phyloP scores from a whole-genome alignment of 2,329 filamentous ascomycete species.

The Phialocephala subalpina region DNA sequence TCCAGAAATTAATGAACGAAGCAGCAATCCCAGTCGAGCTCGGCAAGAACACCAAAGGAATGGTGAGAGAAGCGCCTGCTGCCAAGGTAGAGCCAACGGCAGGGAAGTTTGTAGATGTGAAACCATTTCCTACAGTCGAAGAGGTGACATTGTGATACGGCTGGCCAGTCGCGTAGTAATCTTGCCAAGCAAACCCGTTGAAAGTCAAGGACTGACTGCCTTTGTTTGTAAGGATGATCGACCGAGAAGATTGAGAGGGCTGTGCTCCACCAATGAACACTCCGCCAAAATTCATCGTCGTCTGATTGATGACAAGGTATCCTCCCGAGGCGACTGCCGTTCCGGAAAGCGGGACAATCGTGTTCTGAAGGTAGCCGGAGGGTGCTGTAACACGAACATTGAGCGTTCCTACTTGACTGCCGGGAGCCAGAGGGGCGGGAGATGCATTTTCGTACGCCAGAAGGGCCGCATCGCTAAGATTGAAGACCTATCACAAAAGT shows the following conservation, averaged over 20 bases:
- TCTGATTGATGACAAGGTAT: constrained; percentile 10
- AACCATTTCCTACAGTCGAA: constrained; percentile 18
- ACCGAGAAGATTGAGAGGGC: not conserved
- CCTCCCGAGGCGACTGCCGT: not conserved
- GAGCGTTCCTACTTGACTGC: not conserved
- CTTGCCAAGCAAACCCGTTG: constrained; percentile 18
- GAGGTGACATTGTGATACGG: constrained; percentile 12
- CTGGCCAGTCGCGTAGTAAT: constrained; percentile 1
- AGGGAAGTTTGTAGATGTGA: constrained; percentile 12
- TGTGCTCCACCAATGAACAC: constrained; percentile 1
- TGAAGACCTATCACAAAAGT: constrained; percentile 9
- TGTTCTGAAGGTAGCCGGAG: constrained; percentile 2
- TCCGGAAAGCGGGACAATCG: not conserved
- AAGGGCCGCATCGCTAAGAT: constrained; percentile 15
- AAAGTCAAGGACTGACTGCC: constrained; percentile 10
- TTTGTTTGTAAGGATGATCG: not conserved
- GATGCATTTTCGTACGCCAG: not conserved
- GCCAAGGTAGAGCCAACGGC: constrained; percentile 14
- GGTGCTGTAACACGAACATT: constrained; percentile 5
- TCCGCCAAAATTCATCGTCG: constrained; percentile 7
- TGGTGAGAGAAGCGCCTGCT: constrained; percentile 17
- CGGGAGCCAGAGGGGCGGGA: not conserved
- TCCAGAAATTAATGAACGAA: constrained; percentile 13
- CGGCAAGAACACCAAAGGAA: constrained; percentile 12
- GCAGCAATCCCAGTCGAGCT: not conserved